Evolutionary conservation across 176 grass and related monocot genomes (phyloP).

Genomic region (Themeda triandra): DNA sequence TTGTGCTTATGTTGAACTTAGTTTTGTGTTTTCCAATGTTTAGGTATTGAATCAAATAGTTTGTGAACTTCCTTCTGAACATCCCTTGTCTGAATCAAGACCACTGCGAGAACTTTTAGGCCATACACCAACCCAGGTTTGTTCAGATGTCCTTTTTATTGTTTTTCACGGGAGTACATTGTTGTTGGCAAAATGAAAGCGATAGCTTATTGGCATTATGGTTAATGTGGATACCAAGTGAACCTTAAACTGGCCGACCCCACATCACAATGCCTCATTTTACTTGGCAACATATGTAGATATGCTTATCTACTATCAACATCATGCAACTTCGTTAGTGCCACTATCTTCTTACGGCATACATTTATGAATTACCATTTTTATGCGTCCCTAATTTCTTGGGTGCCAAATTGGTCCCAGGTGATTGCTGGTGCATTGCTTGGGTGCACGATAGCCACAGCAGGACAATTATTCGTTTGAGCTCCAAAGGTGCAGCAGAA

Average conservation of each 20-base stretch:
- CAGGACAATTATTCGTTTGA: constrained; percentile 45
- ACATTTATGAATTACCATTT: neutral
- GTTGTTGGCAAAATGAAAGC: constrained; percentile 25
- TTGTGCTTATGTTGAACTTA: neutral
- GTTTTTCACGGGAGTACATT: neutral
- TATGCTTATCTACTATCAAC: constrained; percentile 21
- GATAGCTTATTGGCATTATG: neutral
- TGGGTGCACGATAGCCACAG: constrained; percentile 53
- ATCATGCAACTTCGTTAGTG: constrained; percentile 15
- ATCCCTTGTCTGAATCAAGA: constrained; percentile 79
- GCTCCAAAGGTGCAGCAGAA: constrained; percentile 33
- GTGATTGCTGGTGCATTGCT: constrained; percentile 62
- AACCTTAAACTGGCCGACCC: neutral
- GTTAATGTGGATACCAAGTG: constrained; percentile 15
- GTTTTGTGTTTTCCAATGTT: neutral
- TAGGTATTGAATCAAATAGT: constrained; percentile 98
- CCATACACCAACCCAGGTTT: constrained; percentile 95
- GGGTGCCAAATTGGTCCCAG: constrained; percentile 34
- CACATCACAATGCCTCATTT: neutral
- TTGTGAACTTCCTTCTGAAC: constrained; percentile 84
- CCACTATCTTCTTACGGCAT: neutral
- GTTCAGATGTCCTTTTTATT: constrained; percentile 22
- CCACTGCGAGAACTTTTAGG: constrained; percentile 92
- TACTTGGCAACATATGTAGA: neutral
- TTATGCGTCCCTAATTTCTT: constrained; percentile 22